Conservation (phyloP, 2,329 filamentous ascomycete species). For the Fusarium avenaceum region DNA sequence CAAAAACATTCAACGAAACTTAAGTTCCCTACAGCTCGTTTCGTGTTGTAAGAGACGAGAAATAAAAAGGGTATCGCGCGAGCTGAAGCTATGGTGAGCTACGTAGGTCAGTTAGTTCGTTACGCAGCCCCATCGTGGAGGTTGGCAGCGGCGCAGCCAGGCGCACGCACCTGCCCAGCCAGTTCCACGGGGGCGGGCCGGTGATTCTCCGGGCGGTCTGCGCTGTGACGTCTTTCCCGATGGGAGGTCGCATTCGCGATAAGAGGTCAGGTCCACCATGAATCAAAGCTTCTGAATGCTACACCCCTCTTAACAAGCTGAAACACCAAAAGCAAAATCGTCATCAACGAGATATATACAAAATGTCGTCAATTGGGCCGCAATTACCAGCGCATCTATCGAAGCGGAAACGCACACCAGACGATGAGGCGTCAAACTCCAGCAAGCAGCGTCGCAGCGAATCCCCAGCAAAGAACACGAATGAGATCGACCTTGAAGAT, state of each 20-base stretch:
- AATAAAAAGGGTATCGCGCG: slow-evolving; percentile 29
- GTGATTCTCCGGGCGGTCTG: slow-evolving; percentile 47
- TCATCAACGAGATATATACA: slow-evolving; percentile 34
- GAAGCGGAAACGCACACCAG: slow-evolving; percentile 70
- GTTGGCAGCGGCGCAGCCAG: slow-evolving; percentile 41
- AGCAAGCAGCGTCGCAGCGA: slow-evolving; percentile 58
- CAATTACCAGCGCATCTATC: slow-evolving; percentile 75
- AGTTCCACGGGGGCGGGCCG: slow-evolving; percentile 42
- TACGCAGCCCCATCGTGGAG: slow-evolving; percentile 45
- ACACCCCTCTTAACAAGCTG: slow-evolving; percentile 24
- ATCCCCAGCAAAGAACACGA: slow-evolving; percentile 56
- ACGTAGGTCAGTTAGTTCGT: slow-evolving; percentile 44
- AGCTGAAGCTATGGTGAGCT: slow-evolving; percentile 48
- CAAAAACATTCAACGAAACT: background rate
- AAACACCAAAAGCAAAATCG: slow-evolving; percentile 9
- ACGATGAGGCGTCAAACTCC: slow-evolving; percentile 54
- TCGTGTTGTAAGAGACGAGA: slow-evolving; percentile 10
- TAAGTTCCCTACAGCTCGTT: background rate
- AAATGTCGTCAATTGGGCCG: slow-evolving; percentile 78
- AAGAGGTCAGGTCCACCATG: slow-evolving; percentile 33
- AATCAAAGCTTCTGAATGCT: slow-evolving; percentile 34
- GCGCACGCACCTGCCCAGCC: slow-evolving; percentile 32
- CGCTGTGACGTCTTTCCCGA: slow-evolving; percentile 46
- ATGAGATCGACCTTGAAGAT: slow-evolving; percentile 63
- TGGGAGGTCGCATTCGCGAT: slow-evolving; percentile 35